These are phyloP conservation scores for Akanthomyces muscarius DNA, from an alignment of 2,329 filamentous ascomycete species.

Conservation along the genomic window DNA sequence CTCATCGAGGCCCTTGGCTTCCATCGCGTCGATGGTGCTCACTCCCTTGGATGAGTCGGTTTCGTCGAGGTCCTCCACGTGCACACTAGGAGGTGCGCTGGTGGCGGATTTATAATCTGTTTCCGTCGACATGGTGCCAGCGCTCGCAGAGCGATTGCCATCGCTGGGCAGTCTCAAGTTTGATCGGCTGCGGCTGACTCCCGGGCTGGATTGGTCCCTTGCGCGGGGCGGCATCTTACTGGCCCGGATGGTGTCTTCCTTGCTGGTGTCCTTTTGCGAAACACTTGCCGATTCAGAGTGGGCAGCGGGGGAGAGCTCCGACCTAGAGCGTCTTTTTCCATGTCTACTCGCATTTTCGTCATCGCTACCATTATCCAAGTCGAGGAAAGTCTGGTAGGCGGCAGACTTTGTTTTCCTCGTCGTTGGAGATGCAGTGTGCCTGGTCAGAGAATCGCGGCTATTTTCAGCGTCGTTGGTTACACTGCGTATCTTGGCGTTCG, in stretches of 20 bases:
- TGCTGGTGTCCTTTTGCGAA: slow-evolving; percentile 17
- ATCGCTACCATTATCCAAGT: slow-evolving; percentile 46
- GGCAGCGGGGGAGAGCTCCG: not conserved
- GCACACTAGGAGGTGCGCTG: slow-evolving; percentile 35
- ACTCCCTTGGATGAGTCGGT: slow-evolving; percentile 30
- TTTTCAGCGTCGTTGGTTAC: slow-evolving; percentile 47
- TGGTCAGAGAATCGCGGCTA: slow-evolving; percentile 18
- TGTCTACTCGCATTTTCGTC: slow-evolving; percentile 25
- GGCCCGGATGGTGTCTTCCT: slow-evolving; percentile 28
- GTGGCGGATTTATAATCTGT: slow-evolving; percentile 40
- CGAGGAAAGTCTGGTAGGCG: slow-evolving; percentile 45
- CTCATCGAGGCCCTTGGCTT: slow-evolving; percentile 49
- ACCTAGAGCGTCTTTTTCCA: not conserved
- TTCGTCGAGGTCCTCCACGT: slow-evolving; percentile 38
- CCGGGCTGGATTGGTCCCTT: slow-evolving; percentile 28
- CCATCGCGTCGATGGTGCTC: slow-evolving; percentile 28
- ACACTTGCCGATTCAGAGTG: slow-evolving; percentile 10
- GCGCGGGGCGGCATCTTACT: slow-evolving; percentile 24
- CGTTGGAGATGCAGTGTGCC: slow-evolving; percentile 34
- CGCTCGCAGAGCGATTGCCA: slow-evolving; percentile 33
- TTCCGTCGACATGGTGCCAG: slow-evolving; percentile 35
- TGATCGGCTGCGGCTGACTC: slow-evolving; percentile 33
- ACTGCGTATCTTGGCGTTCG: slow-evolving; percentile 66
- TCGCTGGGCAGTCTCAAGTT: slow-evolving; percentile 43
- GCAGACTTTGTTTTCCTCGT: not conserved